Percentiles rank a stretch among this genome's conserved stretches.
Conservation (phyloP, 75 land plant genomes). For the Sequoia sempervirens region DNA sequence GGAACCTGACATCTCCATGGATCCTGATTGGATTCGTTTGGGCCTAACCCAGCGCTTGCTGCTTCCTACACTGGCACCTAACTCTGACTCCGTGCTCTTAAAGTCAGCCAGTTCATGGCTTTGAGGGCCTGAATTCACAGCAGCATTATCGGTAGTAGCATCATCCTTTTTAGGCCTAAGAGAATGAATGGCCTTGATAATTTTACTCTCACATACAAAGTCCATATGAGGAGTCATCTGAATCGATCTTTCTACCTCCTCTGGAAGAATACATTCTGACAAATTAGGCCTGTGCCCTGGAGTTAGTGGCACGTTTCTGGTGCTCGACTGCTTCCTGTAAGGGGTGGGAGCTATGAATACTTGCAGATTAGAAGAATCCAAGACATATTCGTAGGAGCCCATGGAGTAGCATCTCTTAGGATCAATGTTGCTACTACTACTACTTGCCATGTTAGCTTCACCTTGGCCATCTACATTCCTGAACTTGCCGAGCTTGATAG, state of each 20-base stretch:
- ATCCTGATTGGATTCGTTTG: background rate
- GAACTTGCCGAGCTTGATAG: conserved; percentile 64
- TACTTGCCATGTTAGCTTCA: background rate
- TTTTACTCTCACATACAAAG: conserved; percentile 8
- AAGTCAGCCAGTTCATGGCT: background rate
- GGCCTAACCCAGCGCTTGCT: conserved; percentile 4
- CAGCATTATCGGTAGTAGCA: background rate
- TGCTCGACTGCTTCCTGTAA: conserved; percentile 31
- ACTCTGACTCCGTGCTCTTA: background rate
- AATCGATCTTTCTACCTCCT: conserved; percentile 4
- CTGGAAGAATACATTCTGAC: conserved; percentile 37
- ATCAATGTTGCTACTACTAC: conserved; percentile 21
- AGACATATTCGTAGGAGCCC: conserved; percentile 58
- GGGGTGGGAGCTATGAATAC: conserved; percentile 59
- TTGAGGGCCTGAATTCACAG: background rate
- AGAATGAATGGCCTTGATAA: conserved; percentile 5
- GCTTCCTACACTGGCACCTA: background rate
- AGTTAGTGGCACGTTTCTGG: conserved; percentile 17
- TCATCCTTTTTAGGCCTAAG: conserved; percentile 10
- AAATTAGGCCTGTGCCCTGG: conserved; percentile 47
- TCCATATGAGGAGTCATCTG: conserved; percentile 12
- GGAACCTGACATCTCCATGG: conserved; percentile 16
- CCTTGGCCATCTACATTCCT: conserved; percentile 15
- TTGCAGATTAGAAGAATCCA: conserved; percentile 34
- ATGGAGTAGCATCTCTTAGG: conserved; percentile 55